Base-by-base conservation (phyloP, 2,329 filamentous ascomycete genomes). In the Penicillium vulpinum region DNA sequence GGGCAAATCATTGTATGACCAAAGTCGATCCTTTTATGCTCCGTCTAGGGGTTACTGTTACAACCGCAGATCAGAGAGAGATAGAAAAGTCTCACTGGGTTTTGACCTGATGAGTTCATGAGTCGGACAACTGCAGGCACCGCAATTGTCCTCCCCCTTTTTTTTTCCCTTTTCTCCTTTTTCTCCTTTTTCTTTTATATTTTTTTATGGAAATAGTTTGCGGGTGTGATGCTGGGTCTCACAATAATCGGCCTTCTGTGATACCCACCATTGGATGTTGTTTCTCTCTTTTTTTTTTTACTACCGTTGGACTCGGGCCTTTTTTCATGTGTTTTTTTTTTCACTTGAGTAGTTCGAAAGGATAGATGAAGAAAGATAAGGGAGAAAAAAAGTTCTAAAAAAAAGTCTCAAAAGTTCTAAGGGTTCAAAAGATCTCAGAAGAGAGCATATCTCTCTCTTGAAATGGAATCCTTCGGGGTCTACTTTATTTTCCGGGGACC, bases 1-100 rank as follows among this genome's bases (percentile, higher is more conserved):
- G 29, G 46, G 36, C 35, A 41, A 49, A 47, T 41, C 46, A 41
- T 54, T 44, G 39, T 52, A 62, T 53, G 58, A 59, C 57, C 44
- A n/a, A n/a, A 57, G 55, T 50, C 45, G 53, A 62, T 58, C 51
- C 51, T 57, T 54, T 58, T 65, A 66, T 65, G 54, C 61, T 62
- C 58, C 62, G 64, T 61, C 31, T 53, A 58, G 58, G 62, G 64
- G 61, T 65, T 65, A 66, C 64, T 50, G 62, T 66, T 66, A 51
- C 62, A 66, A 41, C 24, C 31, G 51, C 43, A 56, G 56, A 59
- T 61, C 55, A 59, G 46, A 49, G 43, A 59, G 46, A 49, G 43
- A 53, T 38, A 16, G 18, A 28, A 46, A 56, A 28, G 62, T 65
- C 61, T 65, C 62, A 62, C 57, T 50, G 41, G 45, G 26, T 40